A percentile compares a stretch with the other conserved stretches of the same genome.
phyloP scores from a whole-genome alignment of 345 rosid genomes.

The Anastatica hierochuntica region DNA sequence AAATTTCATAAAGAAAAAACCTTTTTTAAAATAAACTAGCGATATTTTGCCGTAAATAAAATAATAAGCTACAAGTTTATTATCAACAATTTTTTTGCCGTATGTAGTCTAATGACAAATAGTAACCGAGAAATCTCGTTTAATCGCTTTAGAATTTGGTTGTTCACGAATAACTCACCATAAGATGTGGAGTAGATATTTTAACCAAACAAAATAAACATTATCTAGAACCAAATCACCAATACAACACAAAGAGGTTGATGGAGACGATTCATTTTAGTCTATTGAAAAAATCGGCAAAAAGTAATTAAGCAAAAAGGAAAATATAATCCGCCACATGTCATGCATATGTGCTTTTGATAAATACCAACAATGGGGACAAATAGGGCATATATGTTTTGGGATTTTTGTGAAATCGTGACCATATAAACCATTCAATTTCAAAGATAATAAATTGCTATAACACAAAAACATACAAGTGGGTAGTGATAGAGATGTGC shows the following conservation, averaged over 20 bases:
- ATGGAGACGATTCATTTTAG: neutral
- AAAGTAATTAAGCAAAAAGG: neutral
- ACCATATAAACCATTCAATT: constrained; percentile 17
- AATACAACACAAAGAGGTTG: neutral
- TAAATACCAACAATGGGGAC: constrained; percentile 19
- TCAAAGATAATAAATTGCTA: constrained; percentile 4
- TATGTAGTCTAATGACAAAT: too few relatives aligned
- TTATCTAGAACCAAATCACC: neutral
- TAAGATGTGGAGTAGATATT: too few relatives aligned
- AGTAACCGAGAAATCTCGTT: too few relatives aligned
- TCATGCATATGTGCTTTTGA: constrained; percentile 12
- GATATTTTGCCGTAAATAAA: too few relatives aligned
- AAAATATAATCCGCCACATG: neutral
- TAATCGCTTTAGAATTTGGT: too few relatives aligned
- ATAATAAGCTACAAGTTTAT: too few relatives aligned
- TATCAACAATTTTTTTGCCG: too few relatives aligned
- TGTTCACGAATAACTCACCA: too few relatives aligned
- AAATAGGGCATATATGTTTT: constrained; percentile 28
- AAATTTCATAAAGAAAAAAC: too few relatives aligned
- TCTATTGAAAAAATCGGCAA: neutral
- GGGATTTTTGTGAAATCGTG: constrained; percentile 22
- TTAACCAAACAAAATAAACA: neutral
- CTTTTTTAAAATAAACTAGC: too few relatives aligned
- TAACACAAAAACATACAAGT: constrained; percentile 24
- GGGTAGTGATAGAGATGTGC: constrained; percentile 23